These are phyloP conservation scores for Tulasnella calospora DNA, from an alignment of 768 basidiomycete species.

Conservation along the genomic window DNA sequence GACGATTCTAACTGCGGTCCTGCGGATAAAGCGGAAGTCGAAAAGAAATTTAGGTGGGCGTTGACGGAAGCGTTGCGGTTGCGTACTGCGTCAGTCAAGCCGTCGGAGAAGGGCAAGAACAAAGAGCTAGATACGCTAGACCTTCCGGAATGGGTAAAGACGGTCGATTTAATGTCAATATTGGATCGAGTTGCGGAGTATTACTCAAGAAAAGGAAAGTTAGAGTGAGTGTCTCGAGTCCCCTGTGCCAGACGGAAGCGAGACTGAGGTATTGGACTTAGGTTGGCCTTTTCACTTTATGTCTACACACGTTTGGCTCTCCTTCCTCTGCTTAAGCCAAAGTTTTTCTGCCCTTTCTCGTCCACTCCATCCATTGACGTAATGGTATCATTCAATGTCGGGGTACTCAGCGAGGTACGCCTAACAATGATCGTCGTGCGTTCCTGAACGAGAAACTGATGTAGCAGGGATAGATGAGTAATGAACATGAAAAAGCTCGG, in stretches of 20 bases:
- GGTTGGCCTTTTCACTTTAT: conserved; percentile 30
- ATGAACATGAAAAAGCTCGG: not conserved
- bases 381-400: conserved; percentile 29
- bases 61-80: conserved; percentile 14
- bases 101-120: not conserved
- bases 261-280: not conserved
- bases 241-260: not conserved
- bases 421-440: not conserved
- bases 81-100: not conserved
- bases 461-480: not conserved
- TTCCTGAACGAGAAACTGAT: not conserved
- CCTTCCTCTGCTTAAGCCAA: conserved; percentile 15
- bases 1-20: not conserved
- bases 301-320: conserved; percentile 29
- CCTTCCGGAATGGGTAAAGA: conserved; percentile 29
- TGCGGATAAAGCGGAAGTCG: conserved; percentile 10
- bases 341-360: not conserved
- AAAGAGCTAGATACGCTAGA: conserved; percentile 24
- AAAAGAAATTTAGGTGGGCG: conserved; percentile 10
- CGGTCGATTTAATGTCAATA: conserved; percentile 27
- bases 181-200: conserved; percentile 28
- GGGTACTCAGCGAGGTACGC: conserved; percentile 28
- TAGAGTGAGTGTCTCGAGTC: conserved; percentile 19
- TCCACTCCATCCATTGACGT: conserved; percentile 21
- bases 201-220: conserved; percentile 29